Conservation (phyloP, 305 asterid genomes). For the Coffea humblotiana region DNA sequence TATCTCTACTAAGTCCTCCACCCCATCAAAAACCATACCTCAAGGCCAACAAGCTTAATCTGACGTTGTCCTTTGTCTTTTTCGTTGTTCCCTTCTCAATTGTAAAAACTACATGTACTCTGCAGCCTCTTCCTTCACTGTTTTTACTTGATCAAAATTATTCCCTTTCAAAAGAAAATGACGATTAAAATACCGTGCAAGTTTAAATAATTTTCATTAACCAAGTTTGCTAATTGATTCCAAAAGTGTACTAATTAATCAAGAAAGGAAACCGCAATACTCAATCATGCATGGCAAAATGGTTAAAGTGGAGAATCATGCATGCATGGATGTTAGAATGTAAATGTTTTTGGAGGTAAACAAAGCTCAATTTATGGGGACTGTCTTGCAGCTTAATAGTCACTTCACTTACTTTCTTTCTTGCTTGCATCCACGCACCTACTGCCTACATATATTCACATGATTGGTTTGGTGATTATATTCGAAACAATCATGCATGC, state of each 20-base stretch:
- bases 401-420: slow-evolving; percentile 8
- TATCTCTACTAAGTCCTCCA: slow-evolving; percentile 41
- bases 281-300: slow-evolving; percentile 13
- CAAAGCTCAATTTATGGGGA: slow-evolving; percentile 2
- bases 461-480: slow-evolving; percentile 30
- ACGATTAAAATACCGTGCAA: neutral
- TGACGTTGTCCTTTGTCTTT: slow-evolving; percentile 76
- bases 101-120: slow-evolving; percentile 5
- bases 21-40: slow-evolving; percentile 51
- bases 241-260: neutral
- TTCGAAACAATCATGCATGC: slow-evolving; percentile 25
- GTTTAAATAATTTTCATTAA: neutral
- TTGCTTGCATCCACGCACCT: slow-evolving; percentile 16
- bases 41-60: slow-evolving; percentile 46
- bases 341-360: neutral
- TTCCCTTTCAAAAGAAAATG: neutral
- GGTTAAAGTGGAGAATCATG: slow-evolving; percentile 5
- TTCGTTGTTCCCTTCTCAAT: slow-evolving; percentile 46
- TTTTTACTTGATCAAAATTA: slow-evolving; percentile 19
- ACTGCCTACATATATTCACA: slow-evolving; percentile 6
- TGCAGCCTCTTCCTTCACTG: slow-evolving; percentile 42
- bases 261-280: neutral
- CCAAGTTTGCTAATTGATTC: neutral
- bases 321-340: neutral
- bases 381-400: neutral